Base-by-base conservation (phyloP, 495 filamentous ascomycete genomes). In the Achaetomiella virescens region DNA sequence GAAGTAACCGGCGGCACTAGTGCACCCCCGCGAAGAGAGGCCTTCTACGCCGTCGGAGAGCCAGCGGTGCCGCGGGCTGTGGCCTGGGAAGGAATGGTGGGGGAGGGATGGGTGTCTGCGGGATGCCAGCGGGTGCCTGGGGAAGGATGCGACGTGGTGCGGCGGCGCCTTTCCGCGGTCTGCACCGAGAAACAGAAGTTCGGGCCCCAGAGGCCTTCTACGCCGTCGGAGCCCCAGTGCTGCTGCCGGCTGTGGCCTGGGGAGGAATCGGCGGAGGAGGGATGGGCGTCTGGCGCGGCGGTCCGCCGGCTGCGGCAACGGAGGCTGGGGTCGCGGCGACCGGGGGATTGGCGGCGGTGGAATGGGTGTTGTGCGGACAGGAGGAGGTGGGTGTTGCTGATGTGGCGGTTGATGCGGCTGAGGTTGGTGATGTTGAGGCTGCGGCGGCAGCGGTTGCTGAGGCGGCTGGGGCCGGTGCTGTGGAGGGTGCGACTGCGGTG, bases 21-120 rank as follows among this genome's bases (percentile, higher is more conserved):
- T 31, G 27, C 5, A 31, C 9, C 5, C 9, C 27, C 27, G 27
- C 5, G 27, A 9, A 31, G 5, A 31, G 27, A 31, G 9, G 27
- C 4, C 27, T 31, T 31, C 27, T 31, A 31, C 27, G 27, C 27
- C 27, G 27, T 31, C 27, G 27, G 9, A 31, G 27, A 4, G 5
- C 27, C 27, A 31, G 27, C 9, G 9, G 4, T 9, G 27, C 27
- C 9, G 27, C 27, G 5, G 9, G 57, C 31, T 18, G 57, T 54
- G 8, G 57, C 40, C 21, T 41, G 56, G 25, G 63, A 61, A 11
- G 65, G 65, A 17, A 68, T 68, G 63, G 63, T 2, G 66, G 66
- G 3, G 66, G 66, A 2, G 66, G 66, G 11, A 69, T 67, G n/a
- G 65, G 65, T 1, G 66, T 69, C 29, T 69, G 66, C n/a, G n/a